Evolutionary conservation across 2,329 filamentous ascomycete genomes (phyloP).

Genomic region (Orbilia blumenaviensis): DNA sequence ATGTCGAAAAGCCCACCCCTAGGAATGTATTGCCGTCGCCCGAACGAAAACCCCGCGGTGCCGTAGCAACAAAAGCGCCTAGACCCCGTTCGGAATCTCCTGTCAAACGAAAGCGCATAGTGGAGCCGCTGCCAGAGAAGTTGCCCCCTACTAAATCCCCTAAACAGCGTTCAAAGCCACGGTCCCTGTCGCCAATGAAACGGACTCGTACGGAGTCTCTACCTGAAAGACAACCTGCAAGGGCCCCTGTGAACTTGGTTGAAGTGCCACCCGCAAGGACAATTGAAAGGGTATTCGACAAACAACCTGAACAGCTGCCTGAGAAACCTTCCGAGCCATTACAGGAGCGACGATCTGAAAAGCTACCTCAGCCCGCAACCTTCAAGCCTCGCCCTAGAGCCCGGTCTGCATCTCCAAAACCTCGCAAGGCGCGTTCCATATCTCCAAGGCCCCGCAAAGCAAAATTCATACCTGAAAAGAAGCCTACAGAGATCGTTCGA

Average conservation of each 20-base stretch:
- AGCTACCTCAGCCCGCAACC: not conserved
- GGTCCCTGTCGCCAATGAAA: conserved; percentile 2
- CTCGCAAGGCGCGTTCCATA: not conserved
- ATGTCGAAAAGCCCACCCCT: not conserved
- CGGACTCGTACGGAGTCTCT: not conserved
- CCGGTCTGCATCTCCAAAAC: conserved; percentile 6
- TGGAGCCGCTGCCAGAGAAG: not conserved
- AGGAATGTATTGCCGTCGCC: not conserved
- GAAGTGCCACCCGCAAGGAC: too few relatives aligned
- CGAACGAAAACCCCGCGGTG: not conserved
- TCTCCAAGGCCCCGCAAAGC: not conserved
- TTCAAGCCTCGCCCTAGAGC: not conserved
- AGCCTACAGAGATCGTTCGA: not conserved
- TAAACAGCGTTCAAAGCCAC: not conserved
- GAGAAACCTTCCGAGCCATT: not conserved
- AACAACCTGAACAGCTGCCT: not conserved
- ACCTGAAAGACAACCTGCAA: not conserved
- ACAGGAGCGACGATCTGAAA: not conserved
- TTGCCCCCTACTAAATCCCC: not conserved
- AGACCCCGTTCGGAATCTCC: conserved; percentile 34
- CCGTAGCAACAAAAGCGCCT: not conserved
- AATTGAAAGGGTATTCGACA: too few relatives aligned
- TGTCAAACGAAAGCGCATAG: not conserved
- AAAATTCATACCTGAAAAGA: not conserved
- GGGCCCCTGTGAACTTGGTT: too few relatives aligned